A percentile compares a stretch with the other conserved stretches of the same genome.
phyloP scores from a whole-genome alignment of 768 basidiomycete species.

The Piloderma croceum region DNA sequence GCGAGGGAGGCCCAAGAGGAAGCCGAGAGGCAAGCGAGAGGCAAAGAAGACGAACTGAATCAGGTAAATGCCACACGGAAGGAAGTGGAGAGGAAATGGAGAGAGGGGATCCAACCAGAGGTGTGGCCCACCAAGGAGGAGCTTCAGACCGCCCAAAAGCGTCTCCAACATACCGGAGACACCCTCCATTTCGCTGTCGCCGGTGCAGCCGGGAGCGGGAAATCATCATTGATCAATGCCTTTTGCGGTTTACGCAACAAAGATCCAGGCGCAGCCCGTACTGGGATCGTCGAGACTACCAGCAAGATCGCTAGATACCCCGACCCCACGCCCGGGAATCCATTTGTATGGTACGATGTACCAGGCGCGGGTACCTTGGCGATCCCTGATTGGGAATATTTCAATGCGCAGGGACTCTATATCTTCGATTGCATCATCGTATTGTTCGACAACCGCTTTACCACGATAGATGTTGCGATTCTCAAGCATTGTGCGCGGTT shows the following conservation, averaged over 20 bases:
- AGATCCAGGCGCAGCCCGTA: slow-evolving; percentile 19
- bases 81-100: no score
- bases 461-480: slow-evolving; percentile 28
- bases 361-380: slow-evolving; percentile 30
- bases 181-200: slow-evolving; percentile 29
- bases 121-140: slow-evolving; percentile 25
- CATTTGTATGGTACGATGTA: slow-evolving; percentile 31
- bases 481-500: slow-evolving; percentile 25
- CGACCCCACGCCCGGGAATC: slow-evolving; percentile 15
- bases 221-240: slow-evolving; percentile 33
- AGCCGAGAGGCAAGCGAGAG: no score
- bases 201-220: slow-evolving; percentile 30
- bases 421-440: slow-evolving; percentile 32
- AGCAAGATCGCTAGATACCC: slow-evolving; percentile 19
- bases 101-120: slow-evolving; percentile 24
- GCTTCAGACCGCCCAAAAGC: slow-evolving; percentile 7
- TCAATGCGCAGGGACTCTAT: slow-evolving; percentile 31
- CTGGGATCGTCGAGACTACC: slow-evolving; percentile 28
- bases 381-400: slow-evolving; percentile 31
- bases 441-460: slow-evolving; percentile 29
- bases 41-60: no score
- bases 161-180: slow-evolving; percentile 14
- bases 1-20: slow-evolving; percentile 8
- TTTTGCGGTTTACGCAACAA: slow-evolving; percentile 26
- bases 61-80: no score